Conservation (phyloP, 169 alveolate species). For the Eimeria zaria region DNA sequence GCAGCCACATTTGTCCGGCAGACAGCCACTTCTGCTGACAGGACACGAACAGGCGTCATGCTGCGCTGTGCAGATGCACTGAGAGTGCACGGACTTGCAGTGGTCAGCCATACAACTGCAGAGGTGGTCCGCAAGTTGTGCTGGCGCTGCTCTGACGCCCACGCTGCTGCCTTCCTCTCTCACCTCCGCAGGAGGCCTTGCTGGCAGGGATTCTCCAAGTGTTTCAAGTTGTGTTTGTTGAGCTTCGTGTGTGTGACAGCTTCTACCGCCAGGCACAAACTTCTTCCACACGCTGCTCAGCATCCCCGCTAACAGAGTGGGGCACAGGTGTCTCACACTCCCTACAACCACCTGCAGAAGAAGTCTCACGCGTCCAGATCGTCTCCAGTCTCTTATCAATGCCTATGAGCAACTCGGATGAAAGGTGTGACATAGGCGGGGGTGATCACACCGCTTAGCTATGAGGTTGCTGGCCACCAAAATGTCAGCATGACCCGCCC, state of each 20-base stretch:
- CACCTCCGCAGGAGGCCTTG: background rate
- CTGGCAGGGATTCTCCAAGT: background rate
- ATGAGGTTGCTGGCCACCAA: background rate
- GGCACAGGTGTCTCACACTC: background rate
- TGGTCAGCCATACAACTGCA: constrained; percentile 36
- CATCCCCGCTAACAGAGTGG: background rate
- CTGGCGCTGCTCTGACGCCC: constrained; percentile 3
- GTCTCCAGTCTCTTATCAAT: background rate
- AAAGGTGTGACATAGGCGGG: background rate
- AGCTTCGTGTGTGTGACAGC: background rate
- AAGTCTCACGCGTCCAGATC: background rate
- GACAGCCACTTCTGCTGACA: background rate
- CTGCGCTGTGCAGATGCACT: background rate
- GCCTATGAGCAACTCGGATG: background rate
- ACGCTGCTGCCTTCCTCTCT: background rate
- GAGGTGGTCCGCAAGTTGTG: background rate
- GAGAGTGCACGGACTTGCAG: background rate
- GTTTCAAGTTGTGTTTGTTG: background rate
- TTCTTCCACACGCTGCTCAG: constrained; percentile 56
- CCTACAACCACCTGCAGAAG: background rate
- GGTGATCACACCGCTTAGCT: background rate
- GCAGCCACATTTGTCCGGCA: background rate
- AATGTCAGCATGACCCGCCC: background rate
- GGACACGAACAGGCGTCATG: background rate
- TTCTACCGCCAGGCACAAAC: constrained; percentile 23